phyloP scores from a whole-genome alignment of 139 green algal species.

The Micractinium conductrix region DNA sequence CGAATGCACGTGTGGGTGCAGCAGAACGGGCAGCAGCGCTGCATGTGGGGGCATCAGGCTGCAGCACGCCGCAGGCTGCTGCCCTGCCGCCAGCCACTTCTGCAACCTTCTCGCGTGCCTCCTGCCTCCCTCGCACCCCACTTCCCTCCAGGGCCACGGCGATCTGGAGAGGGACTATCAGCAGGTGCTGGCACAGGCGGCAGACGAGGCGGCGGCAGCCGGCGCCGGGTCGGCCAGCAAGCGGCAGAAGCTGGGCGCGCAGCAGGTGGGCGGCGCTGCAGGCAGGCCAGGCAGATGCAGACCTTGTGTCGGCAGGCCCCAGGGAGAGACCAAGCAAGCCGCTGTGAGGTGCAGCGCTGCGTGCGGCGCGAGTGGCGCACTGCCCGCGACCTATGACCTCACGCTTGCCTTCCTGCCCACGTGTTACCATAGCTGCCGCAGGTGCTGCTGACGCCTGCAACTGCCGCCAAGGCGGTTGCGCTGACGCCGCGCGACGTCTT shows the following conservation, averaged over 20 bases:
- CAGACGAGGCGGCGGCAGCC: neutral
- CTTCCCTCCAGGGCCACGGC: conserved; percentile 36
- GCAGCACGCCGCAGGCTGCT: neutral
- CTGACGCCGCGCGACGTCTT: conserved; percentile 14
- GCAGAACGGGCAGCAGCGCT: too few relatives aligned
- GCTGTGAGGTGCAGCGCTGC: neutral
- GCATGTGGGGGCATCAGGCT: too few relatives aligned
- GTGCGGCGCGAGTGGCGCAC: neutral
- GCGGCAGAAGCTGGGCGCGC: neutral
- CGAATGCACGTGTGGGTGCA: too few relatives aligned
- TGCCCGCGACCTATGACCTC: neutral
- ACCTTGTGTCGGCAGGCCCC: too few relatives aligned
- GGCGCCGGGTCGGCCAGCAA: neutral
- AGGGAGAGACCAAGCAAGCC: too few relatives aligned
- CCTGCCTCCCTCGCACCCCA: too few relatives aligned
- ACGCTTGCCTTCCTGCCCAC: neutral
- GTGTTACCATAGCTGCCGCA: too few relatives aligned
- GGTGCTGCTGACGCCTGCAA: neutral
- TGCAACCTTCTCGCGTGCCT: neutral
- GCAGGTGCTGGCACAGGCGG: conserved; percentile 5
- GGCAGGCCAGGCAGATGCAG: too few relatives aligned
- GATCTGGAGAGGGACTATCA: conserved; percentile 44
- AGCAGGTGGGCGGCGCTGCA: neutral
- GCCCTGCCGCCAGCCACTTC: neutral
- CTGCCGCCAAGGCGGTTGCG: neutral